Percentiles rank a stretch among this genome's conserved stretches.
Evolutionary conservation across 2,329 filamentous ascomycete species (phyloP).

Genomic region (Eurotiales sp.): DNA sequence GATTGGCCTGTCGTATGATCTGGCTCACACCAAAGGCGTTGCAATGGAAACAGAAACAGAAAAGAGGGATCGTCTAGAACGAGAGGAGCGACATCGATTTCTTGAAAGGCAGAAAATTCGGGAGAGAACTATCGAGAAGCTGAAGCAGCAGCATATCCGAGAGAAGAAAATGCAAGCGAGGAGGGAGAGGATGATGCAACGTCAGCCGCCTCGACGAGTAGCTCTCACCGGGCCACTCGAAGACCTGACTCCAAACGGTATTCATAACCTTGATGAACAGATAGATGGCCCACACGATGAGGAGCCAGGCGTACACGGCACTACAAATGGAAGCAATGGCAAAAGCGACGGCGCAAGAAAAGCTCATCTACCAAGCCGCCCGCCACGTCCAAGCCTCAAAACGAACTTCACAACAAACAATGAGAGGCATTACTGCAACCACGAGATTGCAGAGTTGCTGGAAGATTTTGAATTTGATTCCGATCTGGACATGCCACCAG

Average conservation of each 20-base stretch:
- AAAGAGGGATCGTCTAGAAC: constrained; percentile 31
- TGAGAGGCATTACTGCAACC: constrained; percentile 13
- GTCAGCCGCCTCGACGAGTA: constrained; percentile 15
- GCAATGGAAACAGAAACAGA: constrained; percentile 33
- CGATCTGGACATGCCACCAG: constrained; percentile 38
- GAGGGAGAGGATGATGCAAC: constrained; percentile 27
- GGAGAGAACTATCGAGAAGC: constrained; percentile 35
- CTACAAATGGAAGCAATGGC: neutral
- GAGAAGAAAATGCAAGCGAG: constrained; percentile 34
- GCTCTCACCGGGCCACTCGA: constrained; percentile 2
- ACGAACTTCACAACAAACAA: constrained; percentile 21
- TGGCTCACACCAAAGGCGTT: constrained; percentile 44
- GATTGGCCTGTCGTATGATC: constrained; percentile 44
- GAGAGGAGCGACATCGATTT: constrained; percentile 31
- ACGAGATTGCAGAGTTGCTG: constrained; percentile 32
- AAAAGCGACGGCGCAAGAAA: neutral
- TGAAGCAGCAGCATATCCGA: constrained; percentile 39
- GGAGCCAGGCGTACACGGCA: neutral
- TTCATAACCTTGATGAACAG: neutral
- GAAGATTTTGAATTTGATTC: constrained; percentile 42
- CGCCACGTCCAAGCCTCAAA: constrained; percentile 24
- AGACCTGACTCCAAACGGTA: neutral
- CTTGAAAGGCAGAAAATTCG: constrained; percentile 34
- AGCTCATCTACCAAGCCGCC: constrained; percentile 10
- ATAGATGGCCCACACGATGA: neutral